Percentiles rank a stretch among this genome's conserved stretches.
phyloP scores from a whole-genome alignment of 129 eudicot species.

The Scalesia atractyloides region DNA sequence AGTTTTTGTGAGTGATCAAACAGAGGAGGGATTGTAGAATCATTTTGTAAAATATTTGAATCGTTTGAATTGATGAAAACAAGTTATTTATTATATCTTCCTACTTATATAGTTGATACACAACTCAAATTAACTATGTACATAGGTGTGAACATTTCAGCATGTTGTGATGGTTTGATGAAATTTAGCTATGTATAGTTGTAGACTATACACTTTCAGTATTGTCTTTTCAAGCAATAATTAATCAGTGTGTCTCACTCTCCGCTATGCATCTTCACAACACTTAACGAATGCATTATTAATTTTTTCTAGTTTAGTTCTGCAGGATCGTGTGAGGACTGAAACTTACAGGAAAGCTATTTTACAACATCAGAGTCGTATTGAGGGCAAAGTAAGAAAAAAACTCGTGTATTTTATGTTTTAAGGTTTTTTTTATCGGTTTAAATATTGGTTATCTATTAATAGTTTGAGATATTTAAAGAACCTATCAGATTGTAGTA shows the following conservation, averaged over 20 bases:
- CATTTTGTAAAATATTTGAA: too few relatives aligned
- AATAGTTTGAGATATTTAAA: background rate
- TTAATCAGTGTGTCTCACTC: background rate
- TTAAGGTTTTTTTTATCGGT: background rate
- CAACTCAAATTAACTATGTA: too few relatives aligned
- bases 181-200: constrained; percentile 1
- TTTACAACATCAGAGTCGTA: constrained; percentile 63
- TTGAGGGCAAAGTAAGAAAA: constrained; percentile 79
- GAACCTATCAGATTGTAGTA: background rate
- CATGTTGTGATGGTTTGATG: background rate
- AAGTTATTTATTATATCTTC: too few relatives aligned
- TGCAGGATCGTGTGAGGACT: constrained; percentile 92
- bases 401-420: background rate
- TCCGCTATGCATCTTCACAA: constrained; percentile 14
- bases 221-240: constrained; percentile 13
- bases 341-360: constrained; percentile 87
- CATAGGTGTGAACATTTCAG: constrained; percentile 7
- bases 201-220: background rate
- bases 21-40: too few relatives aligned
- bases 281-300: background rate
- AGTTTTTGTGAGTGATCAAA: too few relatives aligned
- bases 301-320: too few relatives aligned
- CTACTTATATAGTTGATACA: too few relatives aligned
- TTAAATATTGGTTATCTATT: too few relatives aligned
- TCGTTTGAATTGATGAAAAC: too few relatives aligned